Base-by-base conservation (phyloP, 345 rosid species). In the Triadica sebifera region DNA sequence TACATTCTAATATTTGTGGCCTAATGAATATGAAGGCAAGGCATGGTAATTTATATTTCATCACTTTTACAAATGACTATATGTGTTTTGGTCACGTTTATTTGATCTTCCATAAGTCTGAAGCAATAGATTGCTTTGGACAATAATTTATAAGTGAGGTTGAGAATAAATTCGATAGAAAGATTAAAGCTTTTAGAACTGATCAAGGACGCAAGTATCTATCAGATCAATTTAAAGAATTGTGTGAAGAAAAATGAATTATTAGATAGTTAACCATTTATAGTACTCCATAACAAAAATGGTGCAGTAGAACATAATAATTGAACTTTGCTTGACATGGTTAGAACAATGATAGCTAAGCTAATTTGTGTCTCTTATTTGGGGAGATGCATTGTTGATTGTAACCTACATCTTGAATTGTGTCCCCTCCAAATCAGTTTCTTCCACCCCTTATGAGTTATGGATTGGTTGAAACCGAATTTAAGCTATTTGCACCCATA, bases 211-310 rank as follows among this genome's bases (percentile, higher is more conserved):
- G 22, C n/a, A 5, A 60, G 16, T 60, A 60, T 60, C 65, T 22
- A n/a, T 52, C 15, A 52, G 17, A 52, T 52, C 15, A 10, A 52
- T 52, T 52, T 52, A 52, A 52, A 29, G 41, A 11, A 19, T 15
- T 60, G 2, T 60, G 5, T 60, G 22, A 22, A 11, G 65, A 60
- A 49, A 49, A 67, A 29, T 1, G 3, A 67, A 52, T 67, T 4
- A n/a, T 6, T 11, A 20, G 6, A 67, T 4, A 67, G 22, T 10
- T 46, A 7, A 67, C 39, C 0, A 47, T 51, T 46, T 57, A 0
- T n/a, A 49, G 16, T 3, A 46, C 71, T n/a, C 71, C 38, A 17
- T 8, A 67, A 49, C 4, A 67, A 67, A n/a, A 67, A 67, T 67
- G 57, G 57, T 20, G 38, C 6, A 10, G 38, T 8, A 24, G 39